Conservation (phyloP, 192 early-diverging fungal genomes). For the Linnemannia elongata region DNA sequence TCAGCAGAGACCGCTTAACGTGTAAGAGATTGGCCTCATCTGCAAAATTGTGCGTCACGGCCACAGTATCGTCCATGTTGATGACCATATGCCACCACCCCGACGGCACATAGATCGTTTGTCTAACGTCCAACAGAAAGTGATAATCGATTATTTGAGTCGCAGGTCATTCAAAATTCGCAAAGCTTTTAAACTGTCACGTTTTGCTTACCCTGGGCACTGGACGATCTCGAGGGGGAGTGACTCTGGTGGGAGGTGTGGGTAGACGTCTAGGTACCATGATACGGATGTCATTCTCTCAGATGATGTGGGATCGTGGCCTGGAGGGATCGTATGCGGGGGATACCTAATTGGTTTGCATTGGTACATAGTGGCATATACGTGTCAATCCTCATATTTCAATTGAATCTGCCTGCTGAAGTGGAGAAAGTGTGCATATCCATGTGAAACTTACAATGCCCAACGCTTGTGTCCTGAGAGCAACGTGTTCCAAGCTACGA, state of each 20-base stretch:
- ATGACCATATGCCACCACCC: slow-evolving; percentile 65
- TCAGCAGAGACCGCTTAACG: slow-evolving; percentile 31
- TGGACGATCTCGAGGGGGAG: slow-evolving; percentile 61
- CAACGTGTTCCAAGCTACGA: slow-evolving; percentile 62
- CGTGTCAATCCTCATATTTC: too few relatives aligned
- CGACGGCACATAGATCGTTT: slow-evolving; percentile 63
- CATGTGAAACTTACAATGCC: slow-evolving; percentile 57
- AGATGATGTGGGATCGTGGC: slow-evolving; percentile 43
- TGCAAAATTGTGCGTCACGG: slow-evolving; percentile 60
- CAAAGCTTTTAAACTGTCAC: too few relatives aligned
- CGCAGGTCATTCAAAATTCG: not conserved
- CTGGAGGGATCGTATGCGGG: slow-evolving; percentile 53
- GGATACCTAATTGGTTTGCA: slow-evolving; percentile 39
- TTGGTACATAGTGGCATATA: too few relatives aligned
- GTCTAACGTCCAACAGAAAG: slow-evolving; percentile 4
- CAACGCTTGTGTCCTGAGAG: slow-evolving; percentile 63
- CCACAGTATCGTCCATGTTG: slow-evolving; percentile 59
- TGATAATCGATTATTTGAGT: not conserved
- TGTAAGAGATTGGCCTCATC: slow-evolving; percentile 47
- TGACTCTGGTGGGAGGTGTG: slow-evolving; percentile 39
- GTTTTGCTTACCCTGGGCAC: slow-evolving; percentile 49
- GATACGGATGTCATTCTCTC: slow-evolving; percentile 46
- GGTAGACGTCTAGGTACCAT: slow-evolving; percentile 68
- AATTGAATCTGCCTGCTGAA: too few relatives aligned
- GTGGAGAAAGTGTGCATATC: not conserved